A percentile compares a stretch with the other conserved stretches of the same genome.
These are phyloP conservation scores for Polyporus arcularius DNA, from an alignment of 768 basidiomycete genomes.

Conservation along the genomic window DNA sequence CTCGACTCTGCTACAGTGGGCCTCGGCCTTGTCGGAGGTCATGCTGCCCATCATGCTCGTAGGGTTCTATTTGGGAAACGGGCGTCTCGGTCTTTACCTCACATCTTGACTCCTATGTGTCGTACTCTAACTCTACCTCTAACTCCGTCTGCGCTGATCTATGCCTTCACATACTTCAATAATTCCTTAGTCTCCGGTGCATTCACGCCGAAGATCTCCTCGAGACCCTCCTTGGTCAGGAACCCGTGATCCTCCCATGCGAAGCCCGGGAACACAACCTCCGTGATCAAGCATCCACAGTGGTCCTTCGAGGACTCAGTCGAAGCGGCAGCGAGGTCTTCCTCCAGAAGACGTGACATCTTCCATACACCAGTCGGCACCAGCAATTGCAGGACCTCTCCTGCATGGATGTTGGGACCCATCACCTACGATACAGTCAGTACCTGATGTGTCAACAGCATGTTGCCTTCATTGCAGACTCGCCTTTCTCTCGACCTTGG, in stretches of 20 bases:
- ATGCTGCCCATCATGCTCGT: no score
- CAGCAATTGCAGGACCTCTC: slow-evolving; percentile 50
- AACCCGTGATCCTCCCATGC: slow-evolving; percentile 53
- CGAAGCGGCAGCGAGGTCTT: slow-evolving; percentile 36
- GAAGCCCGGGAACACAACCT: slow-evolving; percentile 62
- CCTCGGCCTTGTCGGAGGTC: background rate
- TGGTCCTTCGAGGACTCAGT: slow-evolving; percentile 31
- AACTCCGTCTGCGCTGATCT: background rate
- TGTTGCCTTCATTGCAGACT: background rate
- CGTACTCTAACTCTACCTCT: background rate
- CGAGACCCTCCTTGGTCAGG: slow-evolving; percentile 37
- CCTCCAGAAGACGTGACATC: slow-evolving; percentile 52
- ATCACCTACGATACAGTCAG: slow-evolving; percentile 28
- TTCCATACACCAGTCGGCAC: slow-evolving; percentile 59
- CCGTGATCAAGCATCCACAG: slow-evolving; percentile 56
- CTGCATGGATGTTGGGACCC: slow-evolving; percentile 40
- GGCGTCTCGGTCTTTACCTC: background rate
- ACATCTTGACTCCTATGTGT: background rate
- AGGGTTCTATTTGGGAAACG: no score
- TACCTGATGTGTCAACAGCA: background rate
- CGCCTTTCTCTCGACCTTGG: slow-evolving; percentile 38
- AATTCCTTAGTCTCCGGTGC: slow-evolving; percentile 26
- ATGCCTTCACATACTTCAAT: slow-evolving; percentile 23
- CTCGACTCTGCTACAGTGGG: no score
- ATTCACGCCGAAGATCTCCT: slow-evolving; percentile 35